Evolutionary conservation across 305 asterid genomes (phyloP).

Genomic region (Fraxinus baroniana): DNA sequence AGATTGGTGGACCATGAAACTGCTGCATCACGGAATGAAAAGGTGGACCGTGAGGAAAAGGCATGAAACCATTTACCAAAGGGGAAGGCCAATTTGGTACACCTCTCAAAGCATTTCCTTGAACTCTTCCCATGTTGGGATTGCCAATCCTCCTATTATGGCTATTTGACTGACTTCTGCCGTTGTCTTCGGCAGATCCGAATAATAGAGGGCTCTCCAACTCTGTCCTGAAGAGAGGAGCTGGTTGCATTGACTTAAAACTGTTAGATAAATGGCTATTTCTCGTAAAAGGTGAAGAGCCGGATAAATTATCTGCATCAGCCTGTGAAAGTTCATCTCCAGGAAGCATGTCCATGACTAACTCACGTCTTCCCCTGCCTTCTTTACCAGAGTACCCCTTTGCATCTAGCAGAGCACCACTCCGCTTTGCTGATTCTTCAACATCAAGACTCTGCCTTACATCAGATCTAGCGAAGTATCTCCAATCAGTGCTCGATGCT

Average conservation of each 20-base stretch:
- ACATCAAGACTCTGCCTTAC: constrained; percentile 60
- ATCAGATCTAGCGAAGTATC: constrained; percentile 57
- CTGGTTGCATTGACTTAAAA: constrained; percentile 65
- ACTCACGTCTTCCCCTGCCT: constrained; percentile 59
- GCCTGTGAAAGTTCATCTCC: constrained; percentile 64
- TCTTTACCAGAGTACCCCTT: constrained; percentile 59
- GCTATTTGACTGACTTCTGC: not conserved
- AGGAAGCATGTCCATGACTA: constrained; percentile 46
- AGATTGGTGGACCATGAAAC: constrained; percentile 69
- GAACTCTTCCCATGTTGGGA: constrained; percentile 72
- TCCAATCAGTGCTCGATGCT: constrained; percentile 59
- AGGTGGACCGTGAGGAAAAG: constrained; percentile 80
- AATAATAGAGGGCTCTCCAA: constrained; percentile 40
- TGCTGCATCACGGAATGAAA: constrained; percentile 86
- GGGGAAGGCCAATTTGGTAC: constrained; percentile 92
- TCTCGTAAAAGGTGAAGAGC: constrained; percentile 80
- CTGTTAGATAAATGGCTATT: constrained; percentile 53
- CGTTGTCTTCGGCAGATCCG: not conserved
- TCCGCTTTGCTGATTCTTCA: constrained; percentile 67
- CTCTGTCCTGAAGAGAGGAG: constrained; percentile 59
- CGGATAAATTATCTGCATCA: constrained; percentile 59
- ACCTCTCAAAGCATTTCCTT: constrained; percentile 84
- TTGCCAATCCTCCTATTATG: constrained; percentile 76
- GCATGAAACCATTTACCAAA: constrained; percentile 82
- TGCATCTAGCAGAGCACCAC: constrained; percentile 68